Percentiles rank a stretch among this genome's conserved stretches.
phyloP scores from a whole-genome alignment of 306 rosid species.

The Bauhinia variegata region DNA sequence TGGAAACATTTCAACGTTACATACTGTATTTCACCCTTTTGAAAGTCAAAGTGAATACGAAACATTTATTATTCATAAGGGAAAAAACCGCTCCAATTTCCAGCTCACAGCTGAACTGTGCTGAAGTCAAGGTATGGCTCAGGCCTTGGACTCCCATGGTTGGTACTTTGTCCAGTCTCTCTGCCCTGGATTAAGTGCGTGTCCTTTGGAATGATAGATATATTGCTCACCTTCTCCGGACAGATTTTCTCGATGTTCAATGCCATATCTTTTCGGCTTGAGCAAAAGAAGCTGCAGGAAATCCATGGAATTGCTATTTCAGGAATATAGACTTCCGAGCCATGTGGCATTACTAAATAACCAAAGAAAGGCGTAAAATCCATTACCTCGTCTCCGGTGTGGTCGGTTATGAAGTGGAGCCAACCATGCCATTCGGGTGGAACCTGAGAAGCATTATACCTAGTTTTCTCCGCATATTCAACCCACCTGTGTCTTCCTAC shows the following conservation, averaged over 20 bases:
- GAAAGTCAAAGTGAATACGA: slow-evolving; percentile 3
- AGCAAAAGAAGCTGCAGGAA: slow-evolving; percentile 82
- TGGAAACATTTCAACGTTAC: neutral
- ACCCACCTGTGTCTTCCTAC: slow-evolving; percentile 99
- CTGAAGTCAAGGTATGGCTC: slow-evolving; percentile 31
- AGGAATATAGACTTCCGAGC: slow-evolving; percentile 6
- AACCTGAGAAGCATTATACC: slow-evolving; percentile 98
- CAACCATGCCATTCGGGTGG: slow-evolving; percentile 99
- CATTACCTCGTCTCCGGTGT: slow-evolving; percentile 90
- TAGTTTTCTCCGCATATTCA: slow-evolving; percentile 90
- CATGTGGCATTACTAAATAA: slow-evolving; percentile 18
- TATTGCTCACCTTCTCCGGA: slow-evolving; percentile 89
- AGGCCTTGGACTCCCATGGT: slow-evolving; percentile 79
- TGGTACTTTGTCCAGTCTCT: slow-evolving; percentile 96
- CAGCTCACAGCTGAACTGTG: slow-evolving; percentile 23
- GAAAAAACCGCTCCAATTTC: slow-evolving; percentile 15
- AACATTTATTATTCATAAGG: slow-evolving; percentile 31
- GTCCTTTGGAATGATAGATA: slow-evolving; percentile 97
- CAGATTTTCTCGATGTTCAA: slow-evolving; percentile 85
- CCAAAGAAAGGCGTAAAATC: slow-evolving; percentile 21
- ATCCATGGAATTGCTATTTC: slow-evolving; percentile 21
- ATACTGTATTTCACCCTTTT: too few relatives aligned
- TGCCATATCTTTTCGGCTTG: slow-evolving; percentile 79
- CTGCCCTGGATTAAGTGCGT: slow-evolving; percentile 89
- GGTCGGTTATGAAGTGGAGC: slow-evolving; percentile 90